These are phyloP conservation scores for Colletotrichum lentis DNA, from an alignment of 2,329 filamentous ascomycete genomes.

Conservation along the genomic window DNA sequence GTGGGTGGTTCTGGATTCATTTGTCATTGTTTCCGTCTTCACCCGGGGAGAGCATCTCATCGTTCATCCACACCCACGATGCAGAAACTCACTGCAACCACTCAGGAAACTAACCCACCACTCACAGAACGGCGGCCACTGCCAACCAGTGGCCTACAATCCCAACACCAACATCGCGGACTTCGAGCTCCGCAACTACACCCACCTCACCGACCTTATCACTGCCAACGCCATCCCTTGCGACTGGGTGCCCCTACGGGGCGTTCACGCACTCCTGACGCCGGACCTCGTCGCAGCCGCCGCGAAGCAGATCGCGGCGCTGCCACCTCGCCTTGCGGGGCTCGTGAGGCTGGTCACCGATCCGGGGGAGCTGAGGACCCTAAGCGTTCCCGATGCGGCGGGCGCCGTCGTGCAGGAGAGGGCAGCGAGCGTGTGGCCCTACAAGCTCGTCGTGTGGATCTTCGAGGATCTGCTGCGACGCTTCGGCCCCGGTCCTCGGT, in stretches of 20 bases:
- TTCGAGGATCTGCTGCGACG: slow-evolving; percentile 64
- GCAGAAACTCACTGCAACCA: too few species aligned
- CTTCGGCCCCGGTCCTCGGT: slow-evolving; percentile 41
- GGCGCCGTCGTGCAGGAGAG: slow-evolving; percentile 71
- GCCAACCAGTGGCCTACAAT: slow-evolving; percentile 74
- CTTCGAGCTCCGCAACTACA: slow-evolving; percentile 77
- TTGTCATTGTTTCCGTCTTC: slow-evolving; percentile 2
- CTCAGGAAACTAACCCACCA: neutral
- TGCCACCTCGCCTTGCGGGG: slow-evolving; percentile 68
- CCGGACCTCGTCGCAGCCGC: slow-evolving; percentile 63
- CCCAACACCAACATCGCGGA: slow-evolving; percentile 66
- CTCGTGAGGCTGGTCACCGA: slow-evolving; percentile 53
- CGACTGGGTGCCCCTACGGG: slow-evolving; percentile 71
- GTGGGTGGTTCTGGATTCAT: neutral
- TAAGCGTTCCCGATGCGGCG: slow-evolving; percentile 64
- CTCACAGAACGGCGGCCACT: slow-evolving; percentile 74
- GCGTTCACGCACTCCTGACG: slow-evolving; percentile 71
- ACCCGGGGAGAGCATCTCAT: neutral
- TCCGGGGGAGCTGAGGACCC: slow-evolving; percentile 54
- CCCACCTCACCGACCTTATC: slow-evolving; percentile 66
- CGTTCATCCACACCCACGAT: too few species aligned
- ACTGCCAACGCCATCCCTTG: slow-evolving; percentile 67
- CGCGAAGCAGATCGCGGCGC: slow-evolving; percentile 56
- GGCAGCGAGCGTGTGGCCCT: slow-evolving; percentile 80
- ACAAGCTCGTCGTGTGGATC: slow-evolving; percentile 80